phyloP scores from a whole-genome alignment of 352 stramenopile species.

The Phytophthora chlamydospora region DNA sequence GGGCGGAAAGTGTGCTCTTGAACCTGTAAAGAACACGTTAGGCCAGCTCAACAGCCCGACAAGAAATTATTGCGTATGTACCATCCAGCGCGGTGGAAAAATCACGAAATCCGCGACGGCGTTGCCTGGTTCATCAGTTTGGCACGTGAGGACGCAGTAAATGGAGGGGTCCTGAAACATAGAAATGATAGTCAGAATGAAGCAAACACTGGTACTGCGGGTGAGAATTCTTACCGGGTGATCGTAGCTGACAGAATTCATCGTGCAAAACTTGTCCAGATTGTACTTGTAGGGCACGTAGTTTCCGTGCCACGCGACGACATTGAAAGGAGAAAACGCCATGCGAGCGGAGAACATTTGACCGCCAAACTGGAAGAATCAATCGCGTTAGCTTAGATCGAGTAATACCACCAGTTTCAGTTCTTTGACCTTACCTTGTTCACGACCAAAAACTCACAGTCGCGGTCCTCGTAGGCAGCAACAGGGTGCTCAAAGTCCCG shows the following conservation, averaged over 20 bases:
- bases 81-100: slow-evolving; percentile 97
- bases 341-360: slow-evolving; percentile 88
- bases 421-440: slow-evolving; percentile 55
- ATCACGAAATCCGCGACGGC: slow-evolving; percentile 98
- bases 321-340: slow-evolving; percentile 94
- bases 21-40: slow-evolving; percentile 26
- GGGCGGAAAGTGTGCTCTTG: slow-evolving; percentile 94
- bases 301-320: slow-evolving; percentile 98
- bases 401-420: no score
- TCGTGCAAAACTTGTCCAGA: slow-evolving; percentile 94
- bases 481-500: slow-evolving; percentile 94
- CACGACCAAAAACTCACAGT: slow-evolving; percentile 71
- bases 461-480: slow-evolving; percentile 90
- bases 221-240: slow-evolving; percentile 68
- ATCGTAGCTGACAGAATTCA: slow-evolving; percentile 97
- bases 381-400: background rate
- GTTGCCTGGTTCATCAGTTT: slow-evolving; percentile 92
- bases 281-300: slow-evolving; percentile 98
- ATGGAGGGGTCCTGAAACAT: slow-evolving; percentile 91
- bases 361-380: slow-evolving; percentile 74
- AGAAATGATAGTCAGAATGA: slow-evolving; percentile 1
- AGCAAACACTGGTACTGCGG: background rate
- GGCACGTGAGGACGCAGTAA: slow-evolving; percentile 97
- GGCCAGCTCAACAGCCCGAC: background rate
- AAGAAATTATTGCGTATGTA: slow-evolving; percentile 26